Conservation (phyloP, 768 basidiomycete species). For the Agaricus blazei region DNA sequence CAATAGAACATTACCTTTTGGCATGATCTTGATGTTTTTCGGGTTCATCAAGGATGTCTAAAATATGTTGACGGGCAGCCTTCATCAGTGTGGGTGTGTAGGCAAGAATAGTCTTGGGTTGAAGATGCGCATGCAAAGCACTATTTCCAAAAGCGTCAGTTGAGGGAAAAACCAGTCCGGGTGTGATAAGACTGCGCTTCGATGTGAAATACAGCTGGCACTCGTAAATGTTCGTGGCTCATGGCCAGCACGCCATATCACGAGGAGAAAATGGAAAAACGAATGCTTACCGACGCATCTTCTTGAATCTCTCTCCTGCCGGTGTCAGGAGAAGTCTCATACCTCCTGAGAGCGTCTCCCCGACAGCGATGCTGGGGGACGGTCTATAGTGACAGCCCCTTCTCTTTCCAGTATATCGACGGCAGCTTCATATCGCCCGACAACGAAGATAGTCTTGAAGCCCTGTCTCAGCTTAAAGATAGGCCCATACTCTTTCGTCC, state of each 20-base stretch:
- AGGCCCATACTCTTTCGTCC: slow-evolving; percentile 57
- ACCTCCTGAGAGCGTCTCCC: slow-evolving; percentile 54
- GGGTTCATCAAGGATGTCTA: slow-evolving; percentile 39
- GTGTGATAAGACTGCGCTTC: too few relatives aligned
- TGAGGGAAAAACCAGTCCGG: too few relatives aligned
- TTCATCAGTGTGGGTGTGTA: slow-evolving; percentile 48
- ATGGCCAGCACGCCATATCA: not conserved
- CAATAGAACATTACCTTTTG: slow-evolving; percentile 28
- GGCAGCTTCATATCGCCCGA: slow-evolving; percentile 50
- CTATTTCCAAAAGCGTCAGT: slow-evolving; percentile 20
- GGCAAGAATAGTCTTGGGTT: slow-evolving; percentile 42
- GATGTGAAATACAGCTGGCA: not conserved
- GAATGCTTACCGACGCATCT: slow-evolving; percentile 45
- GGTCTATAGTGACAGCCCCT: slow-evolving; percentile 50
- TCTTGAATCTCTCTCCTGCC: slow-evolving; percentile 55
- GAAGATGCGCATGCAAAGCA: slow-evolving; percentile 54
- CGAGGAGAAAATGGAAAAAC: not conserved
- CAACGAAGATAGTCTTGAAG: slow-evolving; percentile 35
- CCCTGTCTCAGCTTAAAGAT: slow-evolving; percentile 55
- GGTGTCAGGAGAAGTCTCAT: slow-evolving; percentile 53
- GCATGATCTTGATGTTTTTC: slow-evolving; percentile 49
- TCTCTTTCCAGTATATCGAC: slow-evolving; percentile 66
- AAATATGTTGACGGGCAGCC: slow-evolving; percentile 35
- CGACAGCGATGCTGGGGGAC: slow-evolving; percentile 54
- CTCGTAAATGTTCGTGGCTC: not conserved